Evolutionary conservation across 75 land plant genomes (phyloP), one percentile per base, ranked within the genome.

Genomic region (Picea sitchensis): DNA sequence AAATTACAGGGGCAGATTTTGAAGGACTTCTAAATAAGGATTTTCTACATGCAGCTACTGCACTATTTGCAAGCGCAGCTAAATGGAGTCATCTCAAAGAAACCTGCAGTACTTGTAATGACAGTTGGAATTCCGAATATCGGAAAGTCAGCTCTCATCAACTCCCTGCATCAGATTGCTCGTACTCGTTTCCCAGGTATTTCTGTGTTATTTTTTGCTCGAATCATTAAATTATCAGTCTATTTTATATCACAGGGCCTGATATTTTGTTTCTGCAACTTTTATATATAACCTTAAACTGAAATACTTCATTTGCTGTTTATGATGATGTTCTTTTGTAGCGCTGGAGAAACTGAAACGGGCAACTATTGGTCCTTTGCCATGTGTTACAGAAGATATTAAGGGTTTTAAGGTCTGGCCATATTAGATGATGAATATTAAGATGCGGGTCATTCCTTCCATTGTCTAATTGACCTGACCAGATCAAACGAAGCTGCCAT

Each of bases 81-180:
- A 9, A 51, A 51, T 51, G 54, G 11, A 51, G 11, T 51, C 54
- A 51, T 8, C 54, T 51, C 54, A 51, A 51, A 8, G 54, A 51
- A 51, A 51, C 54, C 54, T 51, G 54, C 54, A 51, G 54, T 51
- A 51, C 54, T 51, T 51, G 62, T 92, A 59, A 82, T 94, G 88
- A 85, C 92, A 60, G 83, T 87, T 59, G 96, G 96, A 30, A 87
- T 92, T 80, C 96, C 96, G 13, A 94, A 94, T 80, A 91, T 92
- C 82, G 96, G 96, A 64, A 94, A 94, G 85, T 94, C 96, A 31
- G 92, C 90, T 26, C 86, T 94, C 56, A 88, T 85, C 73, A 94
- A 94, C 73, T 76, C 87, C 71, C 68, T 94, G 85, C 91, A 88
- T 81, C 90, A 81, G 59, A 77, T 92, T 54, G 88, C 91, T 3